Percentiles rank a stretch among this genome's conserved stretches.
Evolutionary conservation across 331 rosid genomes (phyloP).

Genomic region (Arachis monticola): DNA sequence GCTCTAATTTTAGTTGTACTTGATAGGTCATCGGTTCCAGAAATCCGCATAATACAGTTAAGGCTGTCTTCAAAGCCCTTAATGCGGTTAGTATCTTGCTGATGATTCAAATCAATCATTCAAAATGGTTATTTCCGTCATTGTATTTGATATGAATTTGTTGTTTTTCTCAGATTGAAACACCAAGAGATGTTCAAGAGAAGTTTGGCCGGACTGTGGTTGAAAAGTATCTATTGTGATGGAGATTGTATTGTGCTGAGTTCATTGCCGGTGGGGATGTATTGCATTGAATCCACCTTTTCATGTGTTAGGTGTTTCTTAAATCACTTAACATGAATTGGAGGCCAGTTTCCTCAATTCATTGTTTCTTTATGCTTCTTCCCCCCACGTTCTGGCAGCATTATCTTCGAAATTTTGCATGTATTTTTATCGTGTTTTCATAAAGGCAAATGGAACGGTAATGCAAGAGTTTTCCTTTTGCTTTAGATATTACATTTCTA

Average conservation of each 20-base stretch:
- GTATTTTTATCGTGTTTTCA: not conserved
- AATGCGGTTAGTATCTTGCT: slow-evolving; percentile 60
- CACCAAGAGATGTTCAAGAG: slow-evolving; percentile 89
- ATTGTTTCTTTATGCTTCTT: not conserved
- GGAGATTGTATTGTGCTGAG: slow-evolving; percentile 2
- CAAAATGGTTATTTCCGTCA: slow-evolving; percentile 2
- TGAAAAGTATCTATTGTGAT: slow-evolving; percentile 80
- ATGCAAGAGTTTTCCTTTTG: too few species aligned
- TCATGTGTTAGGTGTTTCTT: not conserved
- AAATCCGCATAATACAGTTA: slow-evolving; percentile 87
- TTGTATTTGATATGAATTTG: slow-evolving; percentile 30
- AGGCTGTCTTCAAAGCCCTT: slow-evolving; percentile 90
- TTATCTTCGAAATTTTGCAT: slow-evolving; percentile 31
- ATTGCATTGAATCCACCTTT: slow-evolving; percentile 30
- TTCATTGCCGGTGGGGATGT: slow-evolving; percentile 31
- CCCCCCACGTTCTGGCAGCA: slow-evolving; percentile 7
- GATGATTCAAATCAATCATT: slow-evolving; percentile 8
- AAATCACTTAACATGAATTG: slow-evolving; percentile 19
- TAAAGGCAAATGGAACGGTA: too few species aligned
- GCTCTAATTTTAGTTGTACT: slow-evolving; percentile 33
- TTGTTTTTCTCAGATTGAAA: slow-evolving; percentile 70
- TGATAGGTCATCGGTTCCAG: slow-evolving; percentile 87
- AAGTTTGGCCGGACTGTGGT: slow-evolving; percentile 93
- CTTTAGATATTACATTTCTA: too few species aligned
- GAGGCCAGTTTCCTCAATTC: slow-evolving; percentile 31